Base-by-base conservation (phyloP, 2,329 filamentous ascomycete genomes). In the Diaporthe velutina region DNA sequence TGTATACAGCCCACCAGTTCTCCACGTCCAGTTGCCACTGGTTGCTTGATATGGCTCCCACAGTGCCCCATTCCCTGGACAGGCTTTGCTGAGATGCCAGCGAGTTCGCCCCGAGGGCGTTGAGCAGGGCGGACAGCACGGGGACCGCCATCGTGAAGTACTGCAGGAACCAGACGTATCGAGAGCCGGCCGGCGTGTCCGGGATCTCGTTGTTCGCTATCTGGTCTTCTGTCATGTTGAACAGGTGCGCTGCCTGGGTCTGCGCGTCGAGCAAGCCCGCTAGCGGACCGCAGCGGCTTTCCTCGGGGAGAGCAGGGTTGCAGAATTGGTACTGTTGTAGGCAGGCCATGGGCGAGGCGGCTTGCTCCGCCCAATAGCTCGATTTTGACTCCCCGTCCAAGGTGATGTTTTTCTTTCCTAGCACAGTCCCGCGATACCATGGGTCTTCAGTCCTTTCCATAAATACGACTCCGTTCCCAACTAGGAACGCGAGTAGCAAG, bases 1-100 rank as follows among this genome's bases (percentile, higher is more conserved):
- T 40, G 35, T 58, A 42, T 1, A 71, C 74, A 17, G 57, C 28
- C 30, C 64, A 64, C 77, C 75, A 78, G 40, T 75, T 71, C 61
- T 74, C 4, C 1, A 78, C 75, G 19, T 78, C 77, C 0, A 73
- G 19, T 52, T 76, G 75, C 77, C 77, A 78, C 64, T 78, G 77
- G 30, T 77, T 70, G 12, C 61, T 71, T 25, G 75, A 73, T 10
- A 76, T 54, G 1, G 17, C 3, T 22, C 54, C 70, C 13, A 67
- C n/a, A 12, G 25, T 9, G 64, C 73, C 57, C 25, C 7, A 9
- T 1, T 10, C 6, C 19, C 74, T 45, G 25, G 22, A 40, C 33
- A 54, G n/a, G 28, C 22, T 45, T 45, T 19, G 68, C 57, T 45
- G 52, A 22, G 45, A 74, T 13, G 45, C n/a, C 66, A 40, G 70